Percentiles rank a stretch among this genome's conserved stretches.
Conservation (phyloP, 106 monocot genomes). For the Dioscorea dumetorum region DNA sequence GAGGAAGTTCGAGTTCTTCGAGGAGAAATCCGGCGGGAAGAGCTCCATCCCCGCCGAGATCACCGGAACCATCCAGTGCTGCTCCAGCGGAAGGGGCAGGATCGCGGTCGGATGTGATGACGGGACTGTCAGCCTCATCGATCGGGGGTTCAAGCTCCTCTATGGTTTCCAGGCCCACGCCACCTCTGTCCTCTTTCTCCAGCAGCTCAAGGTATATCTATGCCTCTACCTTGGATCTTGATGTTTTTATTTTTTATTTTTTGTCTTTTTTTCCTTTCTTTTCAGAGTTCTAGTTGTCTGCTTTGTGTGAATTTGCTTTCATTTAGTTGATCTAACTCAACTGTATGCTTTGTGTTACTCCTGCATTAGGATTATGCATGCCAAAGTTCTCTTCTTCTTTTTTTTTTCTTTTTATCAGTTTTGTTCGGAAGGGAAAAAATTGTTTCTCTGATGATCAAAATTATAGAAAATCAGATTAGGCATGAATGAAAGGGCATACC, state of each 20-base stretch:
- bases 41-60: conserved; percentile 51
- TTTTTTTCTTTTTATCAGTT: neutral
- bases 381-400: neutral
- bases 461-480: too few relatives aligned
- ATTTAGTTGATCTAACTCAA: neutral
- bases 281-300: neutral
- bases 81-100: conserved; percentile 68
- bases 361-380: neutral
- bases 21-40: conserved; percentile 76
- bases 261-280: neutral
- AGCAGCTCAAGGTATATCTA: conserved; percentile 76
- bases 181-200: conserved; percentile 66
- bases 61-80: conserved; percentile 42
- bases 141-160: conserved; percentile 68
- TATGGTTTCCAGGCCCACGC: conserved; percentile 70
- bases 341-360: neutral
- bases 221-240: neutral
- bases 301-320: neutral
- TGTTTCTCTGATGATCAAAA: too few relatives aligned
- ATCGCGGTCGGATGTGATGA: conserved; percentile 73
- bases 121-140: conserved; percentile 68
- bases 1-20: conserved; percentile 93
- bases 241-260: neutral
- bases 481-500: too few relatives aligned
- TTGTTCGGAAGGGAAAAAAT: too few relatives aligned